Base-by-base conservation (phyloP, 2,329 filamentous ascomycete species). In the Orbilia brochopaga region DNA sequence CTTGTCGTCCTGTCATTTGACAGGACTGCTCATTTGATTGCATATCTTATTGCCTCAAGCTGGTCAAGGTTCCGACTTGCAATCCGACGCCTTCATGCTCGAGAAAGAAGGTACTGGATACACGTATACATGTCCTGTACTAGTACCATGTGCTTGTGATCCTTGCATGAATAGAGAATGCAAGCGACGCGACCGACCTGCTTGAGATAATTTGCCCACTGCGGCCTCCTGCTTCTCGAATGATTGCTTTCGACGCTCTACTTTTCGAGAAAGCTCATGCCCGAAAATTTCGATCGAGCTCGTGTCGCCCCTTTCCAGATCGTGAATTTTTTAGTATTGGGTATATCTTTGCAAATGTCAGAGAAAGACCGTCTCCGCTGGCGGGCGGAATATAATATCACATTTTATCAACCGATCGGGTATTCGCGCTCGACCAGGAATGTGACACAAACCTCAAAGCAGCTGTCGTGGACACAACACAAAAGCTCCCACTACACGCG, bases 391-490 rank as follows among this genome's bases (percentile, higher is more conserved):
- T 17, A 6, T 15, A 44, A 44, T 17, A 13, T 10, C 17, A 17
- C n/a, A 3, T n/a, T 5, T 19, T 48, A 11, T 10, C 15, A 17
- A 48, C 44, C 44, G 44, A 48, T 48, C 17, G 44, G 44, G 44
- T 15, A 42, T 42, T 17, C 37, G 15, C 19, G n/a, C 44, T 48
- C 19, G 44, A 48, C 44, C n/a, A 48, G 44, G 44, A 48, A 48
- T 48, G 44, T 48, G 17, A 48, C 44, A 48, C 44, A 48, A 23
- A 17, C 6, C n/a, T 44, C 5, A 3, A 4, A 15, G 13, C 11
- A 4, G 15, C 15, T 37, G 7, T 7, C 40, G 5, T 15, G 40
- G 11, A 44, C 4, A 48, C 44, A 48, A 48, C 44, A 19, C 44
- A 48, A 48, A 48, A 11, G 4, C 21, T 23, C 44, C 44, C 40